These are phyloP conservation scores for Ustilago bromivora DNA, from an alignment of 1,284 basidiomycete species.

Conservation along the genomic window DNA sequence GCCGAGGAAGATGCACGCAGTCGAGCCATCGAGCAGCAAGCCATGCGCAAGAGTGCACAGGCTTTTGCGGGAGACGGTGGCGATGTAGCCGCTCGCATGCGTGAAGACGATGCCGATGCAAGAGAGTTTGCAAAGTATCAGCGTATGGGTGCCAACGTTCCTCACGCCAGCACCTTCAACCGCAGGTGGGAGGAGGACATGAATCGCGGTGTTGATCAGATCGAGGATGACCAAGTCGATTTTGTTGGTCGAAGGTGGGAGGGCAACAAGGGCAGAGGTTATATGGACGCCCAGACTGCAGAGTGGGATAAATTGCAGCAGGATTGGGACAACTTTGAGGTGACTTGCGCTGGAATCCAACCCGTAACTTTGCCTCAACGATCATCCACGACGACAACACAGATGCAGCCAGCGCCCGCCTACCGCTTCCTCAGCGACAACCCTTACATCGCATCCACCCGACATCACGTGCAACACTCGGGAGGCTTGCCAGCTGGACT, in stretches of 20 bases:
- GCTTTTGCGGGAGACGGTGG: slow-evolving; percentile 65
- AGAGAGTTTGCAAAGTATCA: slow-evolving; percentile 61
- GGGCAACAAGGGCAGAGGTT: slow-evolving; percentile 57
- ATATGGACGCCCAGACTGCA: slow-evolving; percentile 59
- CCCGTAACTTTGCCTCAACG: slow-evolving; percentile 44
- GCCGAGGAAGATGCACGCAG: slow-evolving; percentile 67
- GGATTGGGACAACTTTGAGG: slow-evolving; percentile 78
- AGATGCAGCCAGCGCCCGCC: slow-evolving; percentile 45
- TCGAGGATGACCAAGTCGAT: slow-evolving; percentile 67
- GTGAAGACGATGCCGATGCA: slow-evolving; percentile 64
- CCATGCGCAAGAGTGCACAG: slow-evolving; percentile 28
- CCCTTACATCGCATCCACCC: slow-evolving; percentile 59
- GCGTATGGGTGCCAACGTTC: slow-evolving; percentile 51
- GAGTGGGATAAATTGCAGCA: slow-evolving; percentile 80
- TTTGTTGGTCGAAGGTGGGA: slow-evolving; percentile 68
- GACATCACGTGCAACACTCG: slow-evolving; percentile 44
- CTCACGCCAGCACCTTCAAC: slow-evolving; percentile 45
- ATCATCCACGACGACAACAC: slow-evolving; percentile 6
- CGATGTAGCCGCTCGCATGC: slow-evolving; percentile 59
- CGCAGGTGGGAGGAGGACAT: slow-evolving; percentile 57
- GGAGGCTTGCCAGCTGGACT: slow-evolving; percentile 47
- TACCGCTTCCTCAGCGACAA: slow-evolving; percentile 66
- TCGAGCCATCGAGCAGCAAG: slow-evolving; percentile 43
- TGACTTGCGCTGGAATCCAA: slow-evolving; percentile 44
- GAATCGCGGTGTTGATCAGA: slow-evolving; percentile 26